Conservation (phyloP, 495 filamentous ascomycete genomes). For the Aspergillus panamensis region DNA sequence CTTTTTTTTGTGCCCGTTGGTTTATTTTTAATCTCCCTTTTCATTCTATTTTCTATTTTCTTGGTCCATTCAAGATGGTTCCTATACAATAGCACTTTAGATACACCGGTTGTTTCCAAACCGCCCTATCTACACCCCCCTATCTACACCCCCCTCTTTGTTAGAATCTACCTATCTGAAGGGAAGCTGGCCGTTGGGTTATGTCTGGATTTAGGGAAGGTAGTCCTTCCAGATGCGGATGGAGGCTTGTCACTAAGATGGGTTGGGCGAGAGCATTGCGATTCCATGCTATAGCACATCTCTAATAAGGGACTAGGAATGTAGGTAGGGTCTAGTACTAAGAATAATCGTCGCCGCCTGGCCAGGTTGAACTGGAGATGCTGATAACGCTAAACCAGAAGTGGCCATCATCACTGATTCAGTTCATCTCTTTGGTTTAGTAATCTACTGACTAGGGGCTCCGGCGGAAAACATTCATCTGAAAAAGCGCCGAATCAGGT, state of each 20-base stretch:
- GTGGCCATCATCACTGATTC: not conserved
- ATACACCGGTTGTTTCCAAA: conserved; percentile 16
- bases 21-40: conserved; percentile 8
- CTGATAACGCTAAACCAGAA: not conserved
- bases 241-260: not conserved
- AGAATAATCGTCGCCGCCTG: not conserved
- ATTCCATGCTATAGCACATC: not conserved
- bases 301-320: not conserved
- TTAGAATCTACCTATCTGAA: conserved; percentile 12
- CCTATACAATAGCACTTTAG: conserved; percentile 7
- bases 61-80: not conserved
- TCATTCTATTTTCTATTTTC: conserved; percentile 8
- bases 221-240: conserved; percentile 1
- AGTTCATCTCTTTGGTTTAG: not conserved
- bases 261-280: not conserved
- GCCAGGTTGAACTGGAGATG: not conserved
- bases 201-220: conserved; percentile 5
- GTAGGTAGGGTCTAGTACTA: not conserved
- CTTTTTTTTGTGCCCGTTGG: not conserved
- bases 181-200: not conserved
- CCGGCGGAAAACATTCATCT: not conserved
- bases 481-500: not conserved
- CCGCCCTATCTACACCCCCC: conserved; percentile 5
- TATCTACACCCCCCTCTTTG: conserved; percentile 15
- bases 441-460: not conserved